These are phyloP conservation scores for Tolypocladium nubicola DNA, from an alignment of 2,329 filamentous ascomycete species.

Conservation along the genomic window DNA sequence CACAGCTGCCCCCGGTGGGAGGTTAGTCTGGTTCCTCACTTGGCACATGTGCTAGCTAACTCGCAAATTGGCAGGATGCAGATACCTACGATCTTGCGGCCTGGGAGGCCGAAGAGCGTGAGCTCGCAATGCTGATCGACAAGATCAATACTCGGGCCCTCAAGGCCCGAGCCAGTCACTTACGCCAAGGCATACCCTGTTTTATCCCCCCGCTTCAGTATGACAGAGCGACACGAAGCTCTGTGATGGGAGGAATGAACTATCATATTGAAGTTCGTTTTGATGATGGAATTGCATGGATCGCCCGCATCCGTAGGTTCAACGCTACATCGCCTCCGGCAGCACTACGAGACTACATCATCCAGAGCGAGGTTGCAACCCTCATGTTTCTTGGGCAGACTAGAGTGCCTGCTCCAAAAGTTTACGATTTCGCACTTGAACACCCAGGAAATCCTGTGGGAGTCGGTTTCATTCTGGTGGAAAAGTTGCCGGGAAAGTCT, in stretches of 20 bases:
- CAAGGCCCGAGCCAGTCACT: slow-evolving; percentile 19
- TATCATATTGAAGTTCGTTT: slow-evolving; percentile 31
- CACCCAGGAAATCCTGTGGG: slow-evolving; percentile 20
- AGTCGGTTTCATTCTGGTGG: slow-evolving; percentile 29
- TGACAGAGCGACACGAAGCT: slow-evolving; percentile 19
- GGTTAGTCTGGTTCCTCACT: slow-evolving; percentile 14
- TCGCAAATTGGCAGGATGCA: slow-evolving; percentile 18
- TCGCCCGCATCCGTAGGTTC: slow-evolving; percentile 28
- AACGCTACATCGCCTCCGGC: slow-evolving; percentile 28
- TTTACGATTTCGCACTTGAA: slow-evolving; percentile 25
- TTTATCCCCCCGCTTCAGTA: slow-evolving; percentile 24
- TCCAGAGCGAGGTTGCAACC: slow-evolving; percentile 29
- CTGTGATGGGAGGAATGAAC: slow-evolving; percentile 34
- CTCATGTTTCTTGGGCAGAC: slow-evolving; percentile 26
- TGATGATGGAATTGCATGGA: slow-evolving; percentile 30
- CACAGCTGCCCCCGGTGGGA: slow-evolving; percentile 26
- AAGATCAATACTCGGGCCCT: slow-evolving; percentile 26
- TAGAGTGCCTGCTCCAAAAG: slow-evolving; percentile 22
- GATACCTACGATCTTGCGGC: slow-evolving; percentile 21
- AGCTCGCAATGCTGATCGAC: slow-evolving; percentile 21
- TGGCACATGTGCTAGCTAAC: slow-evolving; percentile 5
- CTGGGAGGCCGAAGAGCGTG: slow-evolving; percentile 19
- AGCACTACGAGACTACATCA: slow-evolving; percentile 20
- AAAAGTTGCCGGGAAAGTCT: slow-evolving; percentile 27
- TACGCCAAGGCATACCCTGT: slow-evolving; percentile 24